Evolutionary conservation across 2,329 filamentous ascomycete species (phyloP), one percentile per base, ranked within the genome.

Genomic region (Dactylellina haptotyla): DNA sequence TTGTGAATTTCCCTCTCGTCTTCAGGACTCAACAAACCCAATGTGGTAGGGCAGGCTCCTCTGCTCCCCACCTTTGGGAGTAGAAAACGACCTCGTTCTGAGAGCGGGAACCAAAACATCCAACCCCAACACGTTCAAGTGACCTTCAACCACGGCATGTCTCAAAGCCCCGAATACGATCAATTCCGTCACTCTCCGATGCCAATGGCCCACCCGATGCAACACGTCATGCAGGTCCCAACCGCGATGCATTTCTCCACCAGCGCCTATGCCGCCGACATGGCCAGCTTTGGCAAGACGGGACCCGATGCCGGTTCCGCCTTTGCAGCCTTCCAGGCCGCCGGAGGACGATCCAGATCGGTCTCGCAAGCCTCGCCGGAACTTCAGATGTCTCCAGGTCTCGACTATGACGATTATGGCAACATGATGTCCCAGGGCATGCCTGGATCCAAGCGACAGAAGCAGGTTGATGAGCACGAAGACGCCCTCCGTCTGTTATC

Each of bases 401-500:
- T 72, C 10, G 67, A 72, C 45, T 72, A 64, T 41, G 67, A 72
- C 23, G 45, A 53, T 1, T 72, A 72, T 25, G 67, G 67, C n/a
- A 59, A 72, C 14, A 72, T 72, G 59, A 43, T 72, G 43, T 64
- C 67, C 12, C 58, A 64, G 25, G 45, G 34, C 10, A 59, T 72
- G n/a, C 59, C 46, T 6, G 59, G 67, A 32, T 72, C 67, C 18
- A 72, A 72, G 37, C 58, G 67, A n/a, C 67, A 72, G 37, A 72
- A 72, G 34, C 58, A 64, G 25, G 75, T 76, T 39, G 77, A 78
- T 34, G 77, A 78, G 48, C 77, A 75, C 39, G 77, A 78, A 57
- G 77, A 76, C 25, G 77, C 77, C 39, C 76, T 78, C 53, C 67
- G 76, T 37, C 71, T 76, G 26, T 56, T 78, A 46, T 77, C 77